Percentiles rank a stretch among this genome's conserved stretches.
These are phyloP conservation scores for Leersia perrieri DNA, from an alignment of 176 grass and related monocot species.

Conservation along the genomic window DNA sequence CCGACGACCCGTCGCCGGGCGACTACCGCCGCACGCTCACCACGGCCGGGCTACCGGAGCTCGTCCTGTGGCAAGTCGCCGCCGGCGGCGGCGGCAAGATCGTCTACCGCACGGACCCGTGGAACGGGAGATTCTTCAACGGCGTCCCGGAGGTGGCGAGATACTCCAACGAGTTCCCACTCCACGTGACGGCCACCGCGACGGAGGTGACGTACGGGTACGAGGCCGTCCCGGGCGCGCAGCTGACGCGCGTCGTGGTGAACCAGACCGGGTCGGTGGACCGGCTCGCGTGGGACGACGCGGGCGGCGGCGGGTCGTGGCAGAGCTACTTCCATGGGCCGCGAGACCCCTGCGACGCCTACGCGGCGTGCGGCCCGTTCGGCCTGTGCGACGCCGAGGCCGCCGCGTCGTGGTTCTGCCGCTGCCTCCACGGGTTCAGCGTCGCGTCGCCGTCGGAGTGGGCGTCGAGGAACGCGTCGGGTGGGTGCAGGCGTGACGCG, in stretches of 20 bases:
- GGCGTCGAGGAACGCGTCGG: background rate
- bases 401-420: constrained; percentile 16
- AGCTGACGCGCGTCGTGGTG: constrained; percentile 26
- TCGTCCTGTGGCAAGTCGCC: background rate
- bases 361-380: constrained; percentile 43
- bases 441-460: background rate
- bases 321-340: background rate
- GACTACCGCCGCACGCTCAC: constrained; percentile 11
- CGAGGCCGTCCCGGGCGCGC: background rate
- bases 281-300: constrained; percentile 43
- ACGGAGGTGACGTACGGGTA: constrained; percentile 24
- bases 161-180: background rate
- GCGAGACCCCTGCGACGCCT: constrained; percentile 28
- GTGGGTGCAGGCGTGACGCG: constrained; percentile 37
- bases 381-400: constrained; percentile 41
- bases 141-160: constrained; percentile 28
- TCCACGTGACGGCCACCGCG: background rate
- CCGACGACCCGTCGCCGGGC: constrained; percentile 40
- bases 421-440: constrained; percentile 47
- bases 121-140: constrained; percentile 47
- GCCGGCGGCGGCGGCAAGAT: background rate
- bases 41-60: constrained; percentile 13
- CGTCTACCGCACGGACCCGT: constrained; percentile 15
- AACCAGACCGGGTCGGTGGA: background rate
- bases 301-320: background rate